These are phyloP conservation scores for Golubevia sp. DNA, from an alignment of 1,284 basidiomycete species.

Conservation along the genomic window DNA sequence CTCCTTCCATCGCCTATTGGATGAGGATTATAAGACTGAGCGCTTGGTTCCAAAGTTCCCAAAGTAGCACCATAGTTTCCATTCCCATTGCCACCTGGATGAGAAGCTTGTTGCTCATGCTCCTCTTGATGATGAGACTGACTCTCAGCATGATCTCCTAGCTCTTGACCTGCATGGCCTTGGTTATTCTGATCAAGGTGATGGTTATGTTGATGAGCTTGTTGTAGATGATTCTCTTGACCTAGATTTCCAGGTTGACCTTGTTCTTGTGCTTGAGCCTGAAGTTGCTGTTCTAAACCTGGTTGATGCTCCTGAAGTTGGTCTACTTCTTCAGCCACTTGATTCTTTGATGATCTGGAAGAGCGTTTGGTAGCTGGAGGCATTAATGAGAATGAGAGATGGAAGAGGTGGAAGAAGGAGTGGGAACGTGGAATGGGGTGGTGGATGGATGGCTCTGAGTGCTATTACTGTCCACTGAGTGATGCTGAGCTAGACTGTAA, in stretches of 20 bases:
- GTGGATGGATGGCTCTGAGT: no score
- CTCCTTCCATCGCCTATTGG: conserved; percentile 16
- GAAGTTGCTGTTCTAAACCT: no score
- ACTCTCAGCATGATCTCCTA: background rate
- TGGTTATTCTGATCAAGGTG: background rate
- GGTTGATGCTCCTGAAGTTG: no score
- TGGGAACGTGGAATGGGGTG: no score
- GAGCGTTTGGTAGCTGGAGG: background rate
- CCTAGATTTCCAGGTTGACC: background rate
- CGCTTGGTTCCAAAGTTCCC: conserved; percentile 31
- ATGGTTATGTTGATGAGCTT: background rate
- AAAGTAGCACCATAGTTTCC: conserved; percentile 10
- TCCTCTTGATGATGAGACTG: background rate
- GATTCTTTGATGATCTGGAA: background rate
- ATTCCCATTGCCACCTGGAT: background rate
- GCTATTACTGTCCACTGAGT: no score
- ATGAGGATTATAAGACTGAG: conserved; percentile 21
- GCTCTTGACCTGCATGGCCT: no score
- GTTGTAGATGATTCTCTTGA: background rate
- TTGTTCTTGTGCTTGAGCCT: no score
- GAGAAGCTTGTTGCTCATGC: background rate
- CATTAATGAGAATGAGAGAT: background rate
- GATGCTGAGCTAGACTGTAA: no score
- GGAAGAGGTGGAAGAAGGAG: no score
- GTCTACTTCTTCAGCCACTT: no score